Conservation (phyloP, 1,284 basidiomycete genomes). For the Tausonia pullulans region DNA sequence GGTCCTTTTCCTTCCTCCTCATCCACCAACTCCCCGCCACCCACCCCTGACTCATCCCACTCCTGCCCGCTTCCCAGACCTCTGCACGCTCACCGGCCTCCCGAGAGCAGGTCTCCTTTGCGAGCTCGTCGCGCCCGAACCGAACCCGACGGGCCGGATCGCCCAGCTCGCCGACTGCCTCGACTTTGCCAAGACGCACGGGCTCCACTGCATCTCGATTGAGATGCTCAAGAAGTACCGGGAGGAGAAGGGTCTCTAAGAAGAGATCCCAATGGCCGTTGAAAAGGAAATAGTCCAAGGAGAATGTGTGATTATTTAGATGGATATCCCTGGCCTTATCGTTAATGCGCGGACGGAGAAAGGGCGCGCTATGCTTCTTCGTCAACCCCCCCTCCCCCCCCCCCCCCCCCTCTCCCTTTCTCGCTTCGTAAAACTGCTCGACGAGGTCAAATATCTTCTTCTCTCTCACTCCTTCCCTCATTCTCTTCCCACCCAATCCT, state of each 20-base stretch:
- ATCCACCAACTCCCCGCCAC: not conserved
- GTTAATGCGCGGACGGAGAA: not conserved
- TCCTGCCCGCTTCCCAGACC: slow-evolving; percentile 40
- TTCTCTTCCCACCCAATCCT: not conserved
- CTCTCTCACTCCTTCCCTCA: not conserved
- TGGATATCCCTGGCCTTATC: not conserved
- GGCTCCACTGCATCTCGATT: slow-evolving; percentile 86
- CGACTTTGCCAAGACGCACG: slow-evolving; percentile 82
- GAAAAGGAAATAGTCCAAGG: not conserved
- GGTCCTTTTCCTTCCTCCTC: slow-evolving; percentile 20
- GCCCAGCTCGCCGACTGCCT: slow-evolving; percentile 88
- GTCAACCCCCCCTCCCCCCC: not conserved
- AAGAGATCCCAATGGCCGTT: not conserved
- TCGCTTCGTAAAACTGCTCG: not conserved
- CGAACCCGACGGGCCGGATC: slow-evolving; percentile 71
- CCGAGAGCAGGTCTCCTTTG: slow-evolving; percentile 78
- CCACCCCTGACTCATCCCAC: not conserved
- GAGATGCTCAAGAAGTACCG: slow-evolving; percentile 47
- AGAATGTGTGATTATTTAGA: not conserved
- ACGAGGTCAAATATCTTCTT: not conserved
- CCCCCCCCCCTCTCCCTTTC: not conserved
- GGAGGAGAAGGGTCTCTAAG: slow-evolving; percentile 18
- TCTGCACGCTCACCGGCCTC: slow-evolving; percentile 68
- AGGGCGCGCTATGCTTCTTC: not conserved
- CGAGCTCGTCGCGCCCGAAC: slow-evolving; percentile 86